Base-by-base conservation (phyloP, 179 eudicot species). In the Silene coronaria region DNA sequence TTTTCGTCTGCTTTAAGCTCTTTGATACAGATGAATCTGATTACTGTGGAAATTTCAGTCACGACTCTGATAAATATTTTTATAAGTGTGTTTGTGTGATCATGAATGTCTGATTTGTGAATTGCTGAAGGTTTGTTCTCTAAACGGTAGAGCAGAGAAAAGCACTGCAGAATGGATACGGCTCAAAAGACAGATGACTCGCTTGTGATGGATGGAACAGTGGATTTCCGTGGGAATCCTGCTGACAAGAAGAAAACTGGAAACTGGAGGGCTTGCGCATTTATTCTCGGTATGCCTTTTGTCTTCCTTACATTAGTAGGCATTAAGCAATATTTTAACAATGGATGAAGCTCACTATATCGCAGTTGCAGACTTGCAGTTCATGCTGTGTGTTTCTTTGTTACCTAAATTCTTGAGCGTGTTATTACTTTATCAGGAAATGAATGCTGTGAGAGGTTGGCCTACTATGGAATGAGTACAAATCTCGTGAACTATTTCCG, bases 371-470 rank as follows among this genome's bases (percentile, higher is more conserved):
- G 59, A 55, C 9, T 55, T 55, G 59, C 59, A 17, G 59, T 51
- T 51, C 6, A 51, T 51, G n/a, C 57, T 51, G 19, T 51, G 19
- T 16, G 57, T 51, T 51, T 51, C 6, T 51, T 51, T 51, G 30
- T 59, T 46, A 48, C 34, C 67, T 62, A 4, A 67, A 0, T 42
- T 69, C 3, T 36, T 34, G 3, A 22, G 30, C 12, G 21, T 21
- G 8, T 3, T 68, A 21, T 42, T 67, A 57, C 61, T 67, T 38
- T 63, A 42, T 28, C 84, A 85, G 90, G 87, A 59, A 85, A 74
- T 65, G 91, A 86, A 84, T 84, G 86, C 66, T 86, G 89, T 74
- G 91, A 88, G 79, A 84, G 91, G 75, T 72, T 88, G 80, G 91
- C 89, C 4, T 88, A 84, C 80, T 86, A 88, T 77, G 91, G 91